A percentile compares a stretch with the other conserved stretches of the same genome.
These are phyloP conservation scores for Colletotrichum sp. DNA, from an alignment of 2,329 filamentous ascomycete genomes.

Conservation along the genomic window DNA sequence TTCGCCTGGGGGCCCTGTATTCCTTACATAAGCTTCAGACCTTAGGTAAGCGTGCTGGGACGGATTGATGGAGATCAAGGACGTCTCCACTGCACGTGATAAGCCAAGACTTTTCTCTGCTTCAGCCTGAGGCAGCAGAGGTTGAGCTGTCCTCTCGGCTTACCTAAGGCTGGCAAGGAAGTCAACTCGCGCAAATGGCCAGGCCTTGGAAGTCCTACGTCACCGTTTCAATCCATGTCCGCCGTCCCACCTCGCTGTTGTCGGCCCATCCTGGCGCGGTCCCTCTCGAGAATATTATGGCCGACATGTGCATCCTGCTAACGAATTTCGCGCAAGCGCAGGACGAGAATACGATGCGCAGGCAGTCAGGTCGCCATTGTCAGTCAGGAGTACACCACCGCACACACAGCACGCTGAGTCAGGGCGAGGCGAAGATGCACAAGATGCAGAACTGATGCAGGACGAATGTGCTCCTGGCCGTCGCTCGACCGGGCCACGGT, in stretches of 20 bases:
- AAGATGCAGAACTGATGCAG: not conserved
- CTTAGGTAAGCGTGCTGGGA: not conserved
- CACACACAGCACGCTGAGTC: not conserved
- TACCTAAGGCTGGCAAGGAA: not conserved
- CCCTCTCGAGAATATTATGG: not conserved
- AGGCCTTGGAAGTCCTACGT: not conserved
- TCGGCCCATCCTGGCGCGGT: conserved; percentile 4
- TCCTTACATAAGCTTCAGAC: not conserved
- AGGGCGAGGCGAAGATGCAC: not conserved
- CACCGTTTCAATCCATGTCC: conserved; percentile 1
- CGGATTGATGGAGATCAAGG: not conserved
- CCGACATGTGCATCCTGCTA: not conserved
- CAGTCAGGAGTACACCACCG: not conserved
- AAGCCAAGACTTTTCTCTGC: not conserved
- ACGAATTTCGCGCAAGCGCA: not conserved
- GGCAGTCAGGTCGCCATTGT: not conserved
- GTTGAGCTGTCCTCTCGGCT: too few relatives aligned
- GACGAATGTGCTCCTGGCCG: too few relatives aligned
- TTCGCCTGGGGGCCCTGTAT: not conserved
- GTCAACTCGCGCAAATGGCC: not conserved
- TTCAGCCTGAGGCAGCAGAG: not conserved
- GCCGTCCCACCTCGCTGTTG: conserved; percentile 1
- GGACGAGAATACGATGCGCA: not conserved
- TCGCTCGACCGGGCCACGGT: not conserved
- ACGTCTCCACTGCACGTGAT: not conserved